Conservation (phyloP, 306 rosid species). For the Dalbergia cochinchinensis region DNA sequence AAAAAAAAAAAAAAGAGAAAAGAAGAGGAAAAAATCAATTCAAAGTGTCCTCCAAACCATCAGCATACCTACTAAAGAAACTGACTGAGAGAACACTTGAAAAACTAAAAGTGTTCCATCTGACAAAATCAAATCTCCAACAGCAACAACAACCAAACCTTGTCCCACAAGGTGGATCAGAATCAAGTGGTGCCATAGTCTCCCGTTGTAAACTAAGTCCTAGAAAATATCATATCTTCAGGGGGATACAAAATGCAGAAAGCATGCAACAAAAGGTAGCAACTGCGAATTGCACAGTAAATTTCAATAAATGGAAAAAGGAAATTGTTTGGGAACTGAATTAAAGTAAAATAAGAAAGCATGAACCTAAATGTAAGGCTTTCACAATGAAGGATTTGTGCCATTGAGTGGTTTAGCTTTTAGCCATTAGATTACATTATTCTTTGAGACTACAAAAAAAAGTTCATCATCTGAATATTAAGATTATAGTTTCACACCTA, state of each 20-base stretch:
- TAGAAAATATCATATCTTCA: background rate
- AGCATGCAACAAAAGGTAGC: background rate
- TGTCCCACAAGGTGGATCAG: too few relatives aligned
- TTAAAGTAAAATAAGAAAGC: background rate
- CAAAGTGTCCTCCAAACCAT: constrained; percentile 16
- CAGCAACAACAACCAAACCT: too few relatives aligned
- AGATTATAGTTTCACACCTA: background rate
- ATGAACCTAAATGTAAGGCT: background rate
- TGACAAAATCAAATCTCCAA: too few relatives aligned
- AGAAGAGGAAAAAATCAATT: background rate
- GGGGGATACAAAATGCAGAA: background rate
- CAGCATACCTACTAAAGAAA: constrained; percentile 30
- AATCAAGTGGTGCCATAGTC: too few relatives aligned
- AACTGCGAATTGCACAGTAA: background rate
- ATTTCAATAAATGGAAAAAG: constrained; percentile 4
- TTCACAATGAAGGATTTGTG: background rate
- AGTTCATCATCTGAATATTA: too few relatives aligned
- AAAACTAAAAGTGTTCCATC: background rate
- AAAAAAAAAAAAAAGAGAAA: background rate
- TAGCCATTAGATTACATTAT: background rate
- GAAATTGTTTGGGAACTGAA: constrained; percentile 11
- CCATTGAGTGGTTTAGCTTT: background rate
- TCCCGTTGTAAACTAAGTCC: too few relatives aligned
- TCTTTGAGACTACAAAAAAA: background rate
- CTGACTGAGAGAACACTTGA: constrained; percentile 7